These are phyloP conservation scores for Leccinum subgranulosum DNA, from an alignment of 768 basidiomycete genomes.

Conservation along the genomic window DNA sequence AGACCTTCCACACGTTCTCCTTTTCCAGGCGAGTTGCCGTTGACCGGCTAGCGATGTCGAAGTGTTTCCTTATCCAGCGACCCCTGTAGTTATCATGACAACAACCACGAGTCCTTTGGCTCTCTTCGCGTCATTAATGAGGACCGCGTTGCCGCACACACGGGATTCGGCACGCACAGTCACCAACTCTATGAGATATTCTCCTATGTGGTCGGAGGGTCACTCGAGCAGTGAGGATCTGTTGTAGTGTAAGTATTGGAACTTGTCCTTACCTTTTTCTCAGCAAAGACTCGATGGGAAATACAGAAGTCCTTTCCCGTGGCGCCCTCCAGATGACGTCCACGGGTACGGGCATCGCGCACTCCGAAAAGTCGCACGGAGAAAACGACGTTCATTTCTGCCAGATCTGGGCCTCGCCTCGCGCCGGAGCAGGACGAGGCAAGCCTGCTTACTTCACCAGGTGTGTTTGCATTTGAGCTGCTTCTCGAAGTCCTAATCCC, in stretches of 20 bases:
- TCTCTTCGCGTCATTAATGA: slow-evolving; percentile 89
- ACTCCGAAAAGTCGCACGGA: slow-evolving; percentile 66
- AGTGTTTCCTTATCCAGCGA: background rate
- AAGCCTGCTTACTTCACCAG: slow-evolving; percentile 84
- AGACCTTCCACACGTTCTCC: slow-evolving; percentile 83
- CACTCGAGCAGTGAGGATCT: slow-evolving; percentile 71
- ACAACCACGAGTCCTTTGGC: slow-evolving; percentile 59
- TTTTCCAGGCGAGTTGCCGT: slow-evolving; percentile 58
- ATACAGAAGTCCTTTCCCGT: slow-evolving; percentile 82
- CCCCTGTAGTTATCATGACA: slow-evolving; percentile 55
- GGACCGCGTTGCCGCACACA: slow-evolving; percentile 71
- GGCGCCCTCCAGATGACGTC: slow-evolving; percentile 92
- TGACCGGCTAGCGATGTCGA: background rate
- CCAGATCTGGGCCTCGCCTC: slow-evolving; percentile 68
- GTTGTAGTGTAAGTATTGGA: background rate
- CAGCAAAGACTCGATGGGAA: slow-evolving; percentile 90
- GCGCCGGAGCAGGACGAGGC: slow-evolving; percentile 20
- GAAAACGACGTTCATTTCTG: slow-evolving; percentile 52
- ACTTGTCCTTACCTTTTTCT: background rate
- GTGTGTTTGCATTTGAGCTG: slow-evolving; percentile 18
- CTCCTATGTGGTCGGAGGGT: slow-evolving; percentile 76
- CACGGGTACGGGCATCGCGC: slow-evolving; percentile 87
- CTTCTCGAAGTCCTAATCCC: background rate
- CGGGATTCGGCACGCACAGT: slow-evolving; percentile 83
- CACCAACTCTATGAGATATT: slow-evolving; percentile 92